Percentiles rank a stretch among this genome's conserved stretches.
Evolutionary conservation across 2,329 filamentous ascomycete species (phyloP).

Genomic region (Calonectria leucothoes): DNA sequence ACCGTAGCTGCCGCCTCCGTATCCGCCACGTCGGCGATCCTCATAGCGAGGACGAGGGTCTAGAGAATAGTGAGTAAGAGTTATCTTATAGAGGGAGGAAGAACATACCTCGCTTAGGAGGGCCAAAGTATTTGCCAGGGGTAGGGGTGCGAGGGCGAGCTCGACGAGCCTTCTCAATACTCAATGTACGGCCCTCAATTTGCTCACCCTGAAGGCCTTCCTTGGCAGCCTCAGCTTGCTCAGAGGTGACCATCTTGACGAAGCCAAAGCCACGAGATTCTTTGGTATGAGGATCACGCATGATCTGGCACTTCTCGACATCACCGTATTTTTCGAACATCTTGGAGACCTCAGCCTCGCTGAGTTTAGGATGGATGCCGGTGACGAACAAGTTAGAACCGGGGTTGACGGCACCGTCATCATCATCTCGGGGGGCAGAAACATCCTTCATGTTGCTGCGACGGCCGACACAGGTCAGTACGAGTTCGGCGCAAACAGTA

Average conservation of each 20-base stretch:
- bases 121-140: slow-evolving; percentile 98
- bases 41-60: slow-evolving; percentile 62
- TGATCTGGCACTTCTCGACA: slow-evolving; percentile 99
- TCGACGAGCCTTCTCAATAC: slow-evolving; percentile 98
- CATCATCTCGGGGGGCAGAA: slow-evolving; percentile 66
- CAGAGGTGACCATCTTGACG: slow-evolving; percentile 97
- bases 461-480: slow-evolving; percentile 19
- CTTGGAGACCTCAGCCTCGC: slow-evolving; percentile 89
- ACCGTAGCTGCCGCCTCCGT: slow-evolving; percentile 61
- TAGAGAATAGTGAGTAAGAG: slow-evolving; percentile 31
- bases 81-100: not conserved
- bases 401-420: slow-evolving; percentile 87
- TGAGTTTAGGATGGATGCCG: slow-evolving; percentile 93
- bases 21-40: slow-evolving; percentile 73
- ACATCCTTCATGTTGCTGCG: slow-evolving; percentile 64
- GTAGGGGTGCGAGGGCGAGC: slow-evolving; percentile 95
- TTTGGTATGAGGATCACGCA: slow-evolving; percentile 98
- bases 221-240: slow-evolving; percentile 96
- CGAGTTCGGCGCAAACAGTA: not conserved
- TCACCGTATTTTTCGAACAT: slow-evolving; percentile 99
- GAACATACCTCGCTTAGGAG: slow-evolving; percentile 91
- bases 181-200: slow-evolving; percentile 94
- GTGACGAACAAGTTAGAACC: slow-evolving; percentile 99
- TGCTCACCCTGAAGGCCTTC: slow-evolving; percentile 95
- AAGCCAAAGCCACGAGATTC: slow-evolving; percentile 99